These are phyloP conservation scores for Eimeria praecox DNA, from an alignment of 169 alveolate species.

Conservation along the genomic window DNA sequence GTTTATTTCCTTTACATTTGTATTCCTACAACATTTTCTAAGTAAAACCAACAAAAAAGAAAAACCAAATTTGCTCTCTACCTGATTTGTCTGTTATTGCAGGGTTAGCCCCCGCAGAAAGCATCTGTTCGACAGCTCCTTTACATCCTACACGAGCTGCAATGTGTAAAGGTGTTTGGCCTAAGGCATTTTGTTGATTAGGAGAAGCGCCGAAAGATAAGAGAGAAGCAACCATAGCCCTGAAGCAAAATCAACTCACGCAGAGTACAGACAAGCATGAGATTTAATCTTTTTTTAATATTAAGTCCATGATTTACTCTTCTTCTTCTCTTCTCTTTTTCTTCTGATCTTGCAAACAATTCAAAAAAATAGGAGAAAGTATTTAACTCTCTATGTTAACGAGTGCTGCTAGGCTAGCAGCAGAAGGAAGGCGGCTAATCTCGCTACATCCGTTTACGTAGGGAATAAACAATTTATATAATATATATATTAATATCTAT, in stretches of 20 bases:
- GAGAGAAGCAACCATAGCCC: constrained; percentile 7
- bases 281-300: too few relatives aligned
- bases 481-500: too few relatives aligned
- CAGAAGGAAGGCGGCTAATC: too few relatives aligned
- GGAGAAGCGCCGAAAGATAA: constrained; percentile 49
- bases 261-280: background rate
- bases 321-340: too few relatives aligned
- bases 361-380: too few relatives aligned
- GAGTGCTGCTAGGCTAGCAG: too few relatives aligned
- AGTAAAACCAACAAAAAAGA: background rate
- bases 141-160: constrained; percentile 63
- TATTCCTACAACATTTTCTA: background rate
- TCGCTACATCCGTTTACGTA: too few relatives aligned
- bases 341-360: too few relatives aligned
- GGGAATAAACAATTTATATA: too few relatives aligned
- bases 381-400: too few relatives aligned
- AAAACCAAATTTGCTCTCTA: background rate
- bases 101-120: constrained; percentile 66
- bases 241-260: background rate
- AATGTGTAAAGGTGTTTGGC: constrained; percentile 72
- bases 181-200: constrained; percentile 54
- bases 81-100: constrained; percentile 42
- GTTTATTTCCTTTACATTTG: background rate
- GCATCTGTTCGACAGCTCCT: constrained; percentile 19
- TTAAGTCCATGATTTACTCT: too few relatives aligned